Evolutionary conservation across 306 rosid genomes (phyloP), one percentile per base, ranked within the genome.

Genomic region (Trifolium repens): DNA sequence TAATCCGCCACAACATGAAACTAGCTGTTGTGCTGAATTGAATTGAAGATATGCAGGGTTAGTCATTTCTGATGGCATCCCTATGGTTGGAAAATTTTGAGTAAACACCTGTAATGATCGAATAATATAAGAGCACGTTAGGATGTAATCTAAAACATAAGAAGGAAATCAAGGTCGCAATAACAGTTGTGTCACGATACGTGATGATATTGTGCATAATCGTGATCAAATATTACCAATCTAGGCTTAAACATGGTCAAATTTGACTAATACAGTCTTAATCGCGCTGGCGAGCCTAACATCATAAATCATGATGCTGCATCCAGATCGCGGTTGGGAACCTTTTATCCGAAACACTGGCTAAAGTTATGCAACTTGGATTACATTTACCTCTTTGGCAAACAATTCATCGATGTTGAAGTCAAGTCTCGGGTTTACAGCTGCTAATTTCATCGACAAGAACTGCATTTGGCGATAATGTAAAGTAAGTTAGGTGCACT

Each of bases 371-470:
- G 54, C 42, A 13, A 50, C 3, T 0, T n/a, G 22, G 53, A 47
- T 46, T 77, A 77, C 14, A 3, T 46, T 81, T 84, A 92, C 97
- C 96, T 91, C 98, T 92, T 91, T 92, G 43, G 85, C 65, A 73
- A 94, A 85, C 59, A 91, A 76, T 78, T 94, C 97, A 24, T 92
- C 98, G 43, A 89, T 72, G 86, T 94, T 90, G 88, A 90, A 81
- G 77, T 94, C 97, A 68, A 94, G 82, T 81, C 92, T 86, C 55
- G 97, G 96, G 63, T 94, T 94, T 22, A 90, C 96, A 72, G 98
- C 84, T 43, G 97, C 97, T 84, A 94, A 78, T 87, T 94, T 94
- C 98, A 91, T 91, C 22, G 98, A 94, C 86, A 94, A 79, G 86
- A 91, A 91, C 98, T 94, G 96, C 84, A 83, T 64, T 77, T 16